A percentile compares a stretch with the other conserved stretches of the same genome.
Conservation (phyloP, 371 early-diverging fungal genomes). For the Zancudomyces culisetae region DNA sequence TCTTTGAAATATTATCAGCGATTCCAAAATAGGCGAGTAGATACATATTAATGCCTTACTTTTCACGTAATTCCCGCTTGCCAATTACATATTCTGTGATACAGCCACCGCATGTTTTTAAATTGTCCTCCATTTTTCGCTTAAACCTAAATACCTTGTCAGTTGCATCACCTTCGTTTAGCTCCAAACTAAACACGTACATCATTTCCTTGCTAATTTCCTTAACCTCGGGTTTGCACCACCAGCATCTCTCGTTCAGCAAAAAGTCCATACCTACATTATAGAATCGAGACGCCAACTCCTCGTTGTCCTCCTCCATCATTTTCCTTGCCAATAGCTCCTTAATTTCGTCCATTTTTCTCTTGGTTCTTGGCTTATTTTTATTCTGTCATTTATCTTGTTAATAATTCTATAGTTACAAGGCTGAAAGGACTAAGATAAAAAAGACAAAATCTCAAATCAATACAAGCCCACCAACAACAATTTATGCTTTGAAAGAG, state of each 20-base stretch:
- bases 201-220: slow-evolving; percentile 17
- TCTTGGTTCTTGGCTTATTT: no score
- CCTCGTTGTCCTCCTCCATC: background rate
- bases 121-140: background rate
- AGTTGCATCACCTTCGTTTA: slow-evolving; percentile 2
- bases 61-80: slow-evolving; percentile 9
- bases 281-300: slow-evolving; percentile 1
- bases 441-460: no score
- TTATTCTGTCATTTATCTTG: no score
- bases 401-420: no score
- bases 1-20: no score
- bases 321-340: slow-evolving; percentile 4
- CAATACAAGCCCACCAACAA: no score
- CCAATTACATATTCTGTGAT: slow-evolving; percentile 1
- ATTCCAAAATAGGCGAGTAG: no score
- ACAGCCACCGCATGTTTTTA: background rate
- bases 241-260: slow-evolving; percentile 17
- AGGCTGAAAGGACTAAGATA: no score
- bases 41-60: slow-evolving; percentile 8
- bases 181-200: slow-evolving; percentile 10
- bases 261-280: slow-evolving; percentile 6
- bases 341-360: no score
- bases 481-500: no score
- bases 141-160: slow-evolving; percentile 6
- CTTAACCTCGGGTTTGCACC: slow-evolving; percentile 11